Evolutionary conservation across 192 early-diverging fungal species (phyloP).

Genomic region (Mortierella hygrophila): DNA sequence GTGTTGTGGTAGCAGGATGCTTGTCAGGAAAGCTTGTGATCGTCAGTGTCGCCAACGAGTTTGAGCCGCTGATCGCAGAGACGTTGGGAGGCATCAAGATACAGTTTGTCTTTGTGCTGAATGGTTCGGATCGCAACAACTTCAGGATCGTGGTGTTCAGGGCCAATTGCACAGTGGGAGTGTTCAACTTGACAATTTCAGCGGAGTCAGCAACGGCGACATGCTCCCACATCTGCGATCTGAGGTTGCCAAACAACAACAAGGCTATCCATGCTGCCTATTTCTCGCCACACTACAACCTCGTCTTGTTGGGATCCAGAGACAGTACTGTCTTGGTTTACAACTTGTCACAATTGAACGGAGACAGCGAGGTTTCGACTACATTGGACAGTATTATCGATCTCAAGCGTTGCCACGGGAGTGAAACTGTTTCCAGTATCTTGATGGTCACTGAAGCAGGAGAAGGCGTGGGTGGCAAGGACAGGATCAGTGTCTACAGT

Average conservation of each 20-base stretch:
- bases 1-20: conserved; percentile 65
- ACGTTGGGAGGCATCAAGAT: conserved; percentile 48
- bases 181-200: conserved; percentile 25
- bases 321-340: conserved; percentile 40
- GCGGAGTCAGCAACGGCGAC: neutral
- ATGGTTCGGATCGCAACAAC: neutral
- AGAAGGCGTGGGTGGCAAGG: conserved; percentile 33
- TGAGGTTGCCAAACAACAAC: conserved; percentile 48
- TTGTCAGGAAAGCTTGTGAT: conserved; percentile 67
- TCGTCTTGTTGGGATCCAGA: conserved; percentile 43
- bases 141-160: conserved; percentile 46
- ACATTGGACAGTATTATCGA: conserved; percentile 24
- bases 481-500: conserved; percentile 65
- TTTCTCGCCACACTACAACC: conserved; percentile 39
- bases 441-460: conserved; percentile 47
- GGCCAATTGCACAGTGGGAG: conserved; percentile 48
- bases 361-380: neutral
- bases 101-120: conserved; percentile 44
- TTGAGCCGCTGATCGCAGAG: conserved; percentile 48
- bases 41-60: conserved; percentile 58
- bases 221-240: conserved; percentile 32
- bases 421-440: conserved; percentile 49
- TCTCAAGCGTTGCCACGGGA: conserved; percentile 41
- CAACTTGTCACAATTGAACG: neutral
- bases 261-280: conserved; percentile 51